Conservation (phyloP, 1,139 yeast genomes). For the Saccharomycopsis hybrid region DNA sequence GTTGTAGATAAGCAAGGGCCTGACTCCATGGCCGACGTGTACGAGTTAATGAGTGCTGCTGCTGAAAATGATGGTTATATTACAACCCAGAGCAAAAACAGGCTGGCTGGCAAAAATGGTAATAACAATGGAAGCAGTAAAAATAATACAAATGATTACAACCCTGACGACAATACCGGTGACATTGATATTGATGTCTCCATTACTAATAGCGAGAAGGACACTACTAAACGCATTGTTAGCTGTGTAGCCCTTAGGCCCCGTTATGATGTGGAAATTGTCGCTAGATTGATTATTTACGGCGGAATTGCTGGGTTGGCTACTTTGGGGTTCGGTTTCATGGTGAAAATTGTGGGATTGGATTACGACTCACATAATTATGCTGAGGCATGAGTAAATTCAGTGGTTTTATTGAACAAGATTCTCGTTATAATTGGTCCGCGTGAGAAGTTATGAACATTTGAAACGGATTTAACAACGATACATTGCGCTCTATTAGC, state of each 20-base stretch:
- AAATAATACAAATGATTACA: neutral
- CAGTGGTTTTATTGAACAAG: no score
- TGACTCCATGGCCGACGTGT: constrained; percentile 2
- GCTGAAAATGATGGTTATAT: neutral
- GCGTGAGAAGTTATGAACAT: no score
- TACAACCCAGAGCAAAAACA: no score
- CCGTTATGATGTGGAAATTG: constrained; percentile 65
- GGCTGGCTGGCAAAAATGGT: no score
- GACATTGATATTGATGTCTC: constrained; percentile 16
- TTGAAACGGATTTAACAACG: no score
- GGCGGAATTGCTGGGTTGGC: constrained; percentile 58
- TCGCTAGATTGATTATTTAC: constrained; percentile 67
- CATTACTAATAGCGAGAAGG: constrained; percentile 7
- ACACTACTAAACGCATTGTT: neutral
- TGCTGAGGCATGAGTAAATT: no score
- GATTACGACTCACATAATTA: constrained; percentile 2
- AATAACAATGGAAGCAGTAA: neutral
- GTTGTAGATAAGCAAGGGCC: constrained; percentile 12
- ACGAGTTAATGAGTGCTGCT: neutral
- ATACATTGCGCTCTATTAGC: no score
- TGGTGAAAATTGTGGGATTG: constrained; percentile 20
- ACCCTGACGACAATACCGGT: no score
- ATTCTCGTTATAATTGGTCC: no score
- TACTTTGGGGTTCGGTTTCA: constrained; percentile 35
- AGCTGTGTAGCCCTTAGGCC: constrained; percentile 26